Evolutionary conservation across 768 basidiomycete genomes (phyloP).

Genomic region (Collybia sordida): DNA sequence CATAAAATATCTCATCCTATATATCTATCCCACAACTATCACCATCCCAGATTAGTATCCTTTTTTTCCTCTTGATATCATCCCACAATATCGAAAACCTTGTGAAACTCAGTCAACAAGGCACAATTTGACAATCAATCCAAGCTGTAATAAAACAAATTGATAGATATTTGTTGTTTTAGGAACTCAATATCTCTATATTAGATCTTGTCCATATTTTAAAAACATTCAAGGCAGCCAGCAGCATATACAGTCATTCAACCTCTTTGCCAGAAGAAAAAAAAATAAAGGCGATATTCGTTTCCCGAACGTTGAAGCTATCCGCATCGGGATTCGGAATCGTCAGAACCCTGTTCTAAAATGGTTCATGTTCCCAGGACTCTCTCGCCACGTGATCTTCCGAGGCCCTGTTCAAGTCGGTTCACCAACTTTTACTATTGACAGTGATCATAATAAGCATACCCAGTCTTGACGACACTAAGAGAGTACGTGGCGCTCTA

Average conservation of each 20-base stretch:
- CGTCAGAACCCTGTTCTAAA: no score
- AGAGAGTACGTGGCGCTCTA: slow-evolving; percentile 13
- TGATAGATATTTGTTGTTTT: not conserved
- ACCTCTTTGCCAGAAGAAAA: no score
- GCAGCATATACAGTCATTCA: no score
- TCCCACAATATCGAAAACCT: no score
- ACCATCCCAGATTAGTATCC: not conserved
- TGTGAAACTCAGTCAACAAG: no score
- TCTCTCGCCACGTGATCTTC: slow-evolving; percentile 1
- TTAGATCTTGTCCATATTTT: no score
- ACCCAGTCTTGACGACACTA: not conserved
- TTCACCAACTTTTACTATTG: slow-evolving; percentile 1
- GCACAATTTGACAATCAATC: not conserved
- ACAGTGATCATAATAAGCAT: slow-evolving; percentile 3
- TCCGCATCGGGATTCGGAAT: no score
- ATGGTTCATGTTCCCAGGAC: not conserved
- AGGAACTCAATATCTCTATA: no score
- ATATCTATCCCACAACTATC: not conserved
- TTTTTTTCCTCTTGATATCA: no score
- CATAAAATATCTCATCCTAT: not conserved
- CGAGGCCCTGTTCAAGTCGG: slow-evolving; percentile 1
- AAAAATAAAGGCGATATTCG: no score
- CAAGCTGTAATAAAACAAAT: not conserved
- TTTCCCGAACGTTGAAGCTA: no score
- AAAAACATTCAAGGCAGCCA: no score